These are phyloP conservation scores for Meyerozyma carpophila DNA, from an alignment of 1,139 yeast genomes.

Conservation along the genomic window DNA sequence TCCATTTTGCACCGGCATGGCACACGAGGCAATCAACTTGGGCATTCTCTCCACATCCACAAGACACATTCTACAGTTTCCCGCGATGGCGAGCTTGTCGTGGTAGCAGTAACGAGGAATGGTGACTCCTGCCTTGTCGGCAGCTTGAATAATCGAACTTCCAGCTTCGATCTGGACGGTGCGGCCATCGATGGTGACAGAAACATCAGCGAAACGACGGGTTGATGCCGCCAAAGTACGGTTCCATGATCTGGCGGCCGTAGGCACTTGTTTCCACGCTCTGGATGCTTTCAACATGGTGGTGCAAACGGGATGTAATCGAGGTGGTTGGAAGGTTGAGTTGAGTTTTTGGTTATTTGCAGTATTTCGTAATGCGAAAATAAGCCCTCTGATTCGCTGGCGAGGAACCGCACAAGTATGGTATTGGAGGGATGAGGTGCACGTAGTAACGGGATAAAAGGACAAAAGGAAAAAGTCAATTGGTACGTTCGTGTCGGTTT, in stretches of 20 bases:
- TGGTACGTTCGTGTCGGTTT: not conserved
- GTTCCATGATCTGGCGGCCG: not conserved
- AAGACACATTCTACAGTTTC: slow-evolving; percentile 91
- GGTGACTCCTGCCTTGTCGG: slow-evolving; percentile 84
- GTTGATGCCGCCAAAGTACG: slow-evolving; percentile 7
- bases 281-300: slow-evolving; percentile 19
- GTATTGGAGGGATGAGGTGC: not conserved
- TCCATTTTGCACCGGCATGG: slow-evolving; percentile 85
- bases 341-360: slow-evolving; percentile 1
- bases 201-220: slow-evolving; percentile 50
- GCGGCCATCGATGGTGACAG: slow-evolving; percentile 73
- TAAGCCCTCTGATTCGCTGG: slow-evolving; percentile 30
- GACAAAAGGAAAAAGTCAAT: no score
- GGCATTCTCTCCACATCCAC: slow-evolving; percentile 91
- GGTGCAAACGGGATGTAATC: not conserved
- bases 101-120: slow-evolving; percentile 91
- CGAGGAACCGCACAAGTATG: not conserved
- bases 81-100: slow-evolving; percentile 89
- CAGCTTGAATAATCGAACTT: slow-evolving; percentile 84
- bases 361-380: slow-evolving; percentile 12
- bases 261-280: slow-evolving; percentile 2
- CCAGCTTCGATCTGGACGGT: slow-evolving; percentile 80
- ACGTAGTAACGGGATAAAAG: no score
- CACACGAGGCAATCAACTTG: slow-evolving; percentile 86
- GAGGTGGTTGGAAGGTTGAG: not conserved